These are phyloP conservation scores for Podospora fimiseda DNA, from an alignment of 495 filamentous ascomycete species.

Conservation along the genomic window DNA sequence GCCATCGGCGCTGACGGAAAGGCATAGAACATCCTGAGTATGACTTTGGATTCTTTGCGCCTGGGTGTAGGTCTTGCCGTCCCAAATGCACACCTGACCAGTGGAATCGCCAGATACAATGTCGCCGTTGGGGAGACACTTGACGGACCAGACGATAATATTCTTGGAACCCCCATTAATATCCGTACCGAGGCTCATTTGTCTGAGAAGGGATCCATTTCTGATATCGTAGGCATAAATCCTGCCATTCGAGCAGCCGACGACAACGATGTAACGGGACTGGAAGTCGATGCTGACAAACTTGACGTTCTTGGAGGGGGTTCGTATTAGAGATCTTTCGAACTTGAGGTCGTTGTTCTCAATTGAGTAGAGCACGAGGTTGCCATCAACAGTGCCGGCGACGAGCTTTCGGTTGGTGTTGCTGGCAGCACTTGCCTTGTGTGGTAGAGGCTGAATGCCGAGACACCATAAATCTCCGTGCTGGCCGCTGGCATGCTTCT, in stretches of 20 bases:
- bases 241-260: constrained; percentile 86
- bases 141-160: constrained; percentile 87
- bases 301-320: constrained; percentile 72
- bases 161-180: constrained; percentile 70
- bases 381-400: constrained; percentile 87
- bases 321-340: constrained; percentile 58
- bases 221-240: constrained; percentile 87
- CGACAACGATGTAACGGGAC: constrained; percentile 70
- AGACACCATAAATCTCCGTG: constrained; percentile 97
- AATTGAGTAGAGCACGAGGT: constrained; percentile 77
- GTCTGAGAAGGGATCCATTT: constrained; percentile 63
- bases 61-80: constrained; percentile 82
- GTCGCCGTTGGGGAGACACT: constrained; percentile 75
- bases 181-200: constrained; percentile 78
- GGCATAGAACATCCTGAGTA: constrained; percentile 80
- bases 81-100: constrained; percentile 87
- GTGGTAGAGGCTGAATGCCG: constrained; percentile 65
- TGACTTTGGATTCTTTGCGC: constrained; percentile 79
- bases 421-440: constrained; percentile 7
- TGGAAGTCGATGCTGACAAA: constrained; percentile 88
- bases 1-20: constrained; percentile 74
- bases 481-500: constrained; percentile 80
- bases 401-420: constrained; percentile 52
- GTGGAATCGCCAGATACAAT: constrained; percentile 94
- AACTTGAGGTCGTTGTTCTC: constrained; percentile 72